phyloP scores from a whole-genome alignment of 2,329 filamentous ascomycete species.

The Aureobasidium uvarum region DNA sequence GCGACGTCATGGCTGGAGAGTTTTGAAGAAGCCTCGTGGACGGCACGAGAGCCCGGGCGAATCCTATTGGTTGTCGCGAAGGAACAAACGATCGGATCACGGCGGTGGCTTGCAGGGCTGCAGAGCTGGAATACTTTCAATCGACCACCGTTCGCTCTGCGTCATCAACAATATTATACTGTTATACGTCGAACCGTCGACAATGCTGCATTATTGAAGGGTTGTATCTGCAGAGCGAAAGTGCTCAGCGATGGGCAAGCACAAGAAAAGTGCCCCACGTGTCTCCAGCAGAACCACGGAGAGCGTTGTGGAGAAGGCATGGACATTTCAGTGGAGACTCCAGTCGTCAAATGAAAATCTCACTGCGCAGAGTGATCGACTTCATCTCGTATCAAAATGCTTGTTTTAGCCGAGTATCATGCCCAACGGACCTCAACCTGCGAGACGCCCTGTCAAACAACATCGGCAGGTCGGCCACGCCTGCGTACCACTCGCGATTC shows the following conservation, averaged over 20 bases:
- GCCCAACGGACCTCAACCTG: neutral
- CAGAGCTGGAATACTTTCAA: slow-evolving; percentile 1
- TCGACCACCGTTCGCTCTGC: neutral
- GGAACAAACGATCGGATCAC: slow-evolving; percentile 14
- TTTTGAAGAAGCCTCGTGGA: neutral
- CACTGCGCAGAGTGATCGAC: slow-evolving; percentile 4
- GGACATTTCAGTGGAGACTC: slow-evolving; percentile 14
- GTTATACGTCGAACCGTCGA: neutral
- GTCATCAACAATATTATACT: slow-evolving; percentile 3
- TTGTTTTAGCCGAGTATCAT: slow-evolving; percentile 16
- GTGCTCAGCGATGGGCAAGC: neutral
- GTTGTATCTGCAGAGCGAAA: neutral
- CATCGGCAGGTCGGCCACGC: slow-evolving; percentile 1
- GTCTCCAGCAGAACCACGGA: neutral
- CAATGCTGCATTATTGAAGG: neutral
- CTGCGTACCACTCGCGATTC: neutral
- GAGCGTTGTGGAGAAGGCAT: slow-evolving; percentile 9
- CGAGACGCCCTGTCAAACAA: neutral
- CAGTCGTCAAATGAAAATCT: neutral
- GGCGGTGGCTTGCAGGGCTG: slow-evolving; percentile 23
- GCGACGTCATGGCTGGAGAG: slow-evolving; percentile 8
- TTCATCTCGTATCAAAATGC: slow-evolving; percentile 16
- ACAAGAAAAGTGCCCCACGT: neutral
- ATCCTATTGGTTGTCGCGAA: neutral
- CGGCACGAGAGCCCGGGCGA: neutral